Evolutionary conservation across 306 rosid species (phyloP).

Genomic region (Lathyrus oleraceus): DNA sequence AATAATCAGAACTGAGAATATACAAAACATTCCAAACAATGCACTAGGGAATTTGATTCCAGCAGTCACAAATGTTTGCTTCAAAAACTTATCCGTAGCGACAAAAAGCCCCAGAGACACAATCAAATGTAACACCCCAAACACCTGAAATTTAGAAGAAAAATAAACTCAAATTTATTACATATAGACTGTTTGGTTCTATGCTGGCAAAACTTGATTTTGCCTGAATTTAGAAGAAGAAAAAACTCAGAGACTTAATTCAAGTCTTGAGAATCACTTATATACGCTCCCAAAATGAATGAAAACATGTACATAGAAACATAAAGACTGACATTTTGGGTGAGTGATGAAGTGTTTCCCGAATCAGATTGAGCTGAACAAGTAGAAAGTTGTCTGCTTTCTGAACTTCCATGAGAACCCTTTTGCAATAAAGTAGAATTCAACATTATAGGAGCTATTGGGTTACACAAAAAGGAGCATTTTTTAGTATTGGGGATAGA

Average conservation of each 20-base stretch:
- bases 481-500: constrained; percentile 27
- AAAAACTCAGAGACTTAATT: no score
- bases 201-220: background rate
- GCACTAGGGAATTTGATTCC: constrained; percentile 91
- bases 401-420: constrained; percentile 38
- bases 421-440: constrained; percentile 44
- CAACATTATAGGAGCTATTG: constrained; percentile 8
- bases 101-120: constrained; percentile 75
- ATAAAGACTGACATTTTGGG: constrained; percentile 50
- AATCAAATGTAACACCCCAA: constrained; percentile 58
- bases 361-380: constrained; percentile 53
- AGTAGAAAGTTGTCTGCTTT: constrained; percentile 34
- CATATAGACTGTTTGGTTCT: constrained; percentile 25
- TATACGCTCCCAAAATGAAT: background rate
- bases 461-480: constrained; percentile 19
- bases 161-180: background rate
- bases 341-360: constrained; percentile 51
- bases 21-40: constrained; percentile 95
- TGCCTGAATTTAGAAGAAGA: background rate
- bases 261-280: no score
- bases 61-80: constrained; percentile 70
- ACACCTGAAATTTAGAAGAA: constrained; percentile 43
- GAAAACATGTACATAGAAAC: background rate
- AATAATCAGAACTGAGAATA: constrained; percentile 63
- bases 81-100: constrained; percentile 62